Base-by-base conservation (phyloP, 805 yeast genomes). In the Naumovozyma baii region DNA sequence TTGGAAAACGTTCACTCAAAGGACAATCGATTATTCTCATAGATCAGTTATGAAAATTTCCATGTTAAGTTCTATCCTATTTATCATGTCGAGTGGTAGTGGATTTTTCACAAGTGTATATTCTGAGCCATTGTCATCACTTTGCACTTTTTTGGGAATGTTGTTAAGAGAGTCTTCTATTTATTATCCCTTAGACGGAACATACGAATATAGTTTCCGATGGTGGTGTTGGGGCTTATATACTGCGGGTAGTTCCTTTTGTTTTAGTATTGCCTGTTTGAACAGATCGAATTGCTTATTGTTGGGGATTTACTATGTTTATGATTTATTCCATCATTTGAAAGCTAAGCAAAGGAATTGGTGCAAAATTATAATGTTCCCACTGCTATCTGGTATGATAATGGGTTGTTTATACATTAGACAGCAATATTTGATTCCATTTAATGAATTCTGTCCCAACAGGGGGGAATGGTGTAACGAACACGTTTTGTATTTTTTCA, bases 391-490 rank as follows among this genome's bases (percentile, higher is more conserved):
- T 2, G 97, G 97, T 0, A 38, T 62, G 4, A 55, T 72, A 13
- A 52, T 86, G 33, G 72, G 74, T 5, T 15, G 55, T 0, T 61
- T 73, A 2, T 63, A 83, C 9, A 36, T 75, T 0, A 53, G 42
- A 13, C 48, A 51, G 4, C 63, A 74, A 1, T 80, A 76, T 45
- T 65, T 66, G 39, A 39, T 66, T 2, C 83, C 87, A 2, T 87
- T 76, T 50, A 25, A 33, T 3, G 50, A 52, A 13, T 80, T 75
- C 45, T 92, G 98, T 55, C 83, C 86, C 1, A 70, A 61, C 12
- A 63, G 86, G 42, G 78, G 83, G 5, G 83, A 72, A 44, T 90
- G 96, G 96, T 90, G 98, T 57, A 44, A 63, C 12, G 47, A 63
- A 18, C 18, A 0, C 85, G 83, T 12, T 18, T 41, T 28, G 42